A percentile compares a stretch with the other conserved stretches of the same genome.
phyloP scores from a whole-genome alignment of 1,284 basidiomycete species.

The Caloboletus inedulis region DNA sequence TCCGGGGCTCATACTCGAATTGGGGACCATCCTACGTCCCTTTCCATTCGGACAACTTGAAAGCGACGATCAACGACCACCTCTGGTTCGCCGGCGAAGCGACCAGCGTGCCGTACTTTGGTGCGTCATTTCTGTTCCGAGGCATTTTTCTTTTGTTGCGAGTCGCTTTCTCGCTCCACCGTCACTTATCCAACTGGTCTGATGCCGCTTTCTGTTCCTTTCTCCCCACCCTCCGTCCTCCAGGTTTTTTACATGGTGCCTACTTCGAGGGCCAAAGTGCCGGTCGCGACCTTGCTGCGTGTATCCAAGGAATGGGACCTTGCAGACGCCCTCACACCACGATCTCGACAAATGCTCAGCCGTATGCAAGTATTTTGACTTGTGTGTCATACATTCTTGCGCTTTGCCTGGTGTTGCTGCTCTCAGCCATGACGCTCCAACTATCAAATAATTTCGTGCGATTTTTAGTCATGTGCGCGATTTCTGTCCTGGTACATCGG shows the following conservation, averaged over 20 bases:
- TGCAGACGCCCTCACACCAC: conserved; percentile 25
- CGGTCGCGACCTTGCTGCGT: conserved; percentile 35
- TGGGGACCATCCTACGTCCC: conserved; percentile 58
- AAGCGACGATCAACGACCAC: conserved; percentile 45
- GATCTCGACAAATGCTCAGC: conserved; percentile 28
- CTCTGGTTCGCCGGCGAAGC: conserved; percentile 66
- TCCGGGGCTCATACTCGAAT: conserved; percentile 64
- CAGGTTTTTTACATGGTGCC: conserved; percentile 46
- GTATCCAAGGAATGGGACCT: conserved; percentile 34
- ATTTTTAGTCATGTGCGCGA: too few relatives aligned
- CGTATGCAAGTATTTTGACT: conserved; percentile 20
- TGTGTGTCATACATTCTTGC: too few relatives aligned
- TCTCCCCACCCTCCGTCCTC: too few relatives aligned
- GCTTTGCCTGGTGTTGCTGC: too few relatives aligned
- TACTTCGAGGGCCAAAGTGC: conserved; percentile 41
- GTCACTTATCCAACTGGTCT: too few relatives aligned
- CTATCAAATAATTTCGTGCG: too few relatives aligned
- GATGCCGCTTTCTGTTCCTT: too few relatives aligned
- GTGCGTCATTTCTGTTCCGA: conserved; percentile 28
- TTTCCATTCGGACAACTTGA: conserved; percentile 52
- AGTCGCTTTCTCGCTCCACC: too few relatives aligned
- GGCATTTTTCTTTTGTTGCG: too few relatives aligned
- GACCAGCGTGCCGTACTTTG: conserved; percentile 55
- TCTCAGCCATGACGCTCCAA: too few relatives aligned
- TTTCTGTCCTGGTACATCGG: too few relatives aligned